These are phyloP conservation scores for Marasmius fiardii DNA, from an alignment of 1,284 basidiomycete species.

Conservation along the genomic window DNA sequence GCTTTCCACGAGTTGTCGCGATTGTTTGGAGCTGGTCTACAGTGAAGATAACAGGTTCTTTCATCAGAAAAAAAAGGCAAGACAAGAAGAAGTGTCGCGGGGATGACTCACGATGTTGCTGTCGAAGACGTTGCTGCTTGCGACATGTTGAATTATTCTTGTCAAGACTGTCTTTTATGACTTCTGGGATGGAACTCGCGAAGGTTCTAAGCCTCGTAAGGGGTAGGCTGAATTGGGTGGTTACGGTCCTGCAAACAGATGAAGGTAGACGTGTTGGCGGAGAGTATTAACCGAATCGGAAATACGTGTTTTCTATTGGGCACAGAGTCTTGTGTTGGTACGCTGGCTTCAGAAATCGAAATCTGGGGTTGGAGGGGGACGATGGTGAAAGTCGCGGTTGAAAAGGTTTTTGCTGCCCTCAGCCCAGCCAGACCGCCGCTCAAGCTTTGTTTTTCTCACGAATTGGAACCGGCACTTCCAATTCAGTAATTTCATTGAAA, in stretches of 20 bases:
- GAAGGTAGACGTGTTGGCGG: too few species aligned
- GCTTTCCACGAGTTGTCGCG: constrained; percentile 60
- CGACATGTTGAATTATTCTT: constrained; percentile 1
- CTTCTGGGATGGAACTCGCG: neutral
- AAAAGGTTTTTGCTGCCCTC: too few species aligned
- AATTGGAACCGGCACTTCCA: too few species aligned
- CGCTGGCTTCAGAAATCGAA: too few species aligned
- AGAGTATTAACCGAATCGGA: too few species aligned
- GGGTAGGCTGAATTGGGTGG: neutral
- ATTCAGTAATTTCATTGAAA: too few species aligned
- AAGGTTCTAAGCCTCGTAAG: neutral
- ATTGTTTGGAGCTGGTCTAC: neutral
- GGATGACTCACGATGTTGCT: constrained; percentile 1
- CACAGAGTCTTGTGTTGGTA: too few species aligned
- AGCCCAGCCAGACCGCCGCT: too few species aligned
- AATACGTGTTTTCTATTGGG: too few species aligned
- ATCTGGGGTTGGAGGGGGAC: too few species aligned
- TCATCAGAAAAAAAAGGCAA: neutral
- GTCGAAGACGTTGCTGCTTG: constrained; percentile 4
- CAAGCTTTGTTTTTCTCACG: too few species aligned
- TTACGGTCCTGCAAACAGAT: neutral
- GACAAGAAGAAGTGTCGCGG: neutral
- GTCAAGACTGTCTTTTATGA: neutral
- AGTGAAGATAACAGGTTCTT: neutral
- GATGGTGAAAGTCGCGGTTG: too few species aligned